Base-by-base conservation (phyloP, 1,139 yeast species). In the Nadsonia starkeyi-henricii region DNA sequence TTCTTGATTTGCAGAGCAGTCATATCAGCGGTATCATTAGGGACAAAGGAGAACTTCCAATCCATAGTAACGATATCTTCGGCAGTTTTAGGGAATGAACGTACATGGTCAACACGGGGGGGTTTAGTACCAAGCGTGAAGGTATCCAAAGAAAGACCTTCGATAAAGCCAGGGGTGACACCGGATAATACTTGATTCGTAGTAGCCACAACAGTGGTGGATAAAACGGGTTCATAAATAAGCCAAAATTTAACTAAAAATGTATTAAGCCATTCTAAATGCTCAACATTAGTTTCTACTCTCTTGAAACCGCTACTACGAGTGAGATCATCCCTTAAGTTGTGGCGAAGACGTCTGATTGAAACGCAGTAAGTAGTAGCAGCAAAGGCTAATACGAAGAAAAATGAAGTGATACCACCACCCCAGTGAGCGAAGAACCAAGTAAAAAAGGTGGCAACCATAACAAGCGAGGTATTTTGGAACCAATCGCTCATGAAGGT, bases 51-150 rank as follows among this genome's bases (percentile, higher is more conserved):
- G 49, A 83, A 70, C 48, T 81, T 80, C 95, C 95, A 91, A 70
- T 91, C 95, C 96, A 93, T 69, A 47, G 91, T 96, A 17, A 89
- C 95, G 50, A 91, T 81, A 61, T 89, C 96, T 53, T 84, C 85
- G 30, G 79, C 81, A 20, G 96, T 89, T 52, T 91, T 86, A 46
- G 81, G 83, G 58, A 88, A 76, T 1, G 96, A 85, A 61, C 91
- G 85, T 21, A 89, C 96, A 54, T 74, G 74, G 61, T 91, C 96
- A 52, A 91, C 72, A 64, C 98, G 77, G 41, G 95, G 95, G 9
- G 98, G 96, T 66, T 91, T 91, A 7, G 95, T 82, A 54, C 98
- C 98, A 17, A 84, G 77, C 9, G 97, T 89, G 61, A 91, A 82
- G 52, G 85, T 77, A 62, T 85, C 94, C 48, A 91, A 73, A 84